These are phyloP conservation scores for Fomitopsis schrenkii DNA, from an alignment of 1,284 basidiomycete genomes.

Conservation along the genomic window DNA sequence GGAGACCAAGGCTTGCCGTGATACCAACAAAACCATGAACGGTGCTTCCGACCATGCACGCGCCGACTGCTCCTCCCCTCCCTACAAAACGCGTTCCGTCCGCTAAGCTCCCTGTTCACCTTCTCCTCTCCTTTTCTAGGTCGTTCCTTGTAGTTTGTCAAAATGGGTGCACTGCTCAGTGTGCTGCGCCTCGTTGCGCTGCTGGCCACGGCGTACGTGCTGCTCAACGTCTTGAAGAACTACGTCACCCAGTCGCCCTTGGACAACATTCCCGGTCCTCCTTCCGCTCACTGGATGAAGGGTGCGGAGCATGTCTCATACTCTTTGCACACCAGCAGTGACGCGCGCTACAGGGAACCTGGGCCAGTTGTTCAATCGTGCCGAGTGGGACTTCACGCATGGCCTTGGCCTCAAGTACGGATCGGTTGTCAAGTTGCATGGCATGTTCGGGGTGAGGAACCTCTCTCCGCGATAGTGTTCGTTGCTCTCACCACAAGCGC, in stretches of 20 bases:
- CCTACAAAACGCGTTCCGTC: neutral
- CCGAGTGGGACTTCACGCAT: constrained; percentile 14
- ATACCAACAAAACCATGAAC: neutral
- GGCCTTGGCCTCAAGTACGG: constrained; percentile 13
- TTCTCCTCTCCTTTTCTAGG: neutral
- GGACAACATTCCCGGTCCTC: constrained; percentile 20
- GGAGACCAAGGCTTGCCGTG: neutral
- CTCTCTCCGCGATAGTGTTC: neutral
- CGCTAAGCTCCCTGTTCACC: neutral
- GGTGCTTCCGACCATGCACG: neutral
- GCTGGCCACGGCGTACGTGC: neutral
- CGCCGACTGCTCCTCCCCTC: neutral
- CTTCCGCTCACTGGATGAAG: constrained; percentile 10
- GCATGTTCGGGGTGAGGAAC: constrained; percentile 11
- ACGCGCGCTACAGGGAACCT: constrained; percentile 10
- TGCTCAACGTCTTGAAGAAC: neutral
- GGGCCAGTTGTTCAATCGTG: constrained; percentile 13
- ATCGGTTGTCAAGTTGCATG: constrained; percentile 8
- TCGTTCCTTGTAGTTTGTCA: neutral
- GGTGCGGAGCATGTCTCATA: constrained; percentile 7
- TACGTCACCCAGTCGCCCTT: constrained; percentile 8
- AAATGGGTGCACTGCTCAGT: neutral
- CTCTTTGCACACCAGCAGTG: neutral
- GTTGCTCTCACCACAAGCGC: neutral
- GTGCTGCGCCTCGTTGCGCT: neutral